Evolutionary conservation across 1,139 yeast genomes (phyloP).

Genomic region (Yamadazyma blattariae): DNA sequence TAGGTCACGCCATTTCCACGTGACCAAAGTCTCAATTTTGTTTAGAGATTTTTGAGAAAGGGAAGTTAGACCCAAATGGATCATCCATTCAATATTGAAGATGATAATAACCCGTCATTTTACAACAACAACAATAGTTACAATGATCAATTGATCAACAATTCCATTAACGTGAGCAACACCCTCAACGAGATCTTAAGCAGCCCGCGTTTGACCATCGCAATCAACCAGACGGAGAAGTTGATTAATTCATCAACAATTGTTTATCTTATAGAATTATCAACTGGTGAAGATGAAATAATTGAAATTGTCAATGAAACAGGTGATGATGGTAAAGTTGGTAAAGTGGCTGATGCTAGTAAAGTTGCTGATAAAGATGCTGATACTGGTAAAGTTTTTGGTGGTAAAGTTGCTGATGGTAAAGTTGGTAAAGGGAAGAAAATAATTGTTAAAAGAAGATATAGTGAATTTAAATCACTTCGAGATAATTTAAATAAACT

Average conservation of each 20-base stretch:
- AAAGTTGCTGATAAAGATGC: too few species aligned
- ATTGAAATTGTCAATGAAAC: too few species aligned
- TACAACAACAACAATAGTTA: conserved; percentile 30
- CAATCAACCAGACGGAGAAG: conserved; percentile 35
- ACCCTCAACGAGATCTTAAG: conserved; percentile 29
- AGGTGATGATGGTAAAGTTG: too few species aligned
- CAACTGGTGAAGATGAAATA: not conserved
- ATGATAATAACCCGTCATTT: conserved; percentile 48
- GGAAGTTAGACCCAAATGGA: too few species aligned
- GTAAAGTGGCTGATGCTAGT: too few species aligned
- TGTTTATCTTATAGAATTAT: conserved; percentile 35
- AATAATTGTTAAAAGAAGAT: conserved; percentile 44
- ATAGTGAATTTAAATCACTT: conserved; percentile 54
- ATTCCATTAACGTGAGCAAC: conserved; percentile 39
- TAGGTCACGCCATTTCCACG: too few species aligned
- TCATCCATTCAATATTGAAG: conserved; percentile 36
- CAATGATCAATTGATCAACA: conserved; percentile 25
- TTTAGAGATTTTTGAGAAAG: too few species aligned
- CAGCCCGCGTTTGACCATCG: conserved; percentile 26
- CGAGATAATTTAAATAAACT: conserved; percentile 43
- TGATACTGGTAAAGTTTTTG: too few species aligned
- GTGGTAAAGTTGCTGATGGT: too few species aligned
- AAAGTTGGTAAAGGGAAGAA: conserved; percentile 6
- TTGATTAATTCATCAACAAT: conserved; percentile 39
- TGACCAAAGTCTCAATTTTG: too few species aligned